A percentile compares a stretch with the other conserved stretches of the same genome.
These are phyloP conservation scores for Tetrahymena malaccensis DNA, from an alignment of 73 alveolate genomes.

Conservation along the genomic window DNA sequence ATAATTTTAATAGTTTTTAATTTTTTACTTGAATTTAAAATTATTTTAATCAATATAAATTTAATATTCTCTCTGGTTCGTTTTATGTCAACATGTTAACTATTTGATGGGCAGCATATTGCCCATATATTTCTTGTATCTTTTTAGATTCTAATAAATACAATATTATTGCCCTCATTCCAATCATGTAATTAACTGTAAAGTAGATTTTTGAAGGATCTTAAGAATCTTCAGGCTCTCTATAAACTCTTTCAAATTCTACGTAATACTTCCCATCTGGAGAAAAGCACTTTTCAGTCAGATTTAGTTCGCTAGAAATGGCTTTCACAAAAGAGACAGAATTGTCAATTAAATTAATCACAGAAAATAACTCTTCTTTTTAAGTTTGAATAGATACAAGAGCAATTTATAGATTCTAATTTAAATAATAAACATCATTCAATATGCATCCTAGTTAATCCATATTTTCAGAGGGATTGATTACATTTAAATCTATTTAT, in stretches of 20 bases:
- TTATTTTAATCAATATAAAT: neutral
- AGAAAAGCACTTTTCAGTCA: neutral
- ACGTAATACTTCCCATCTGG: neutral
- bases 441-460: neutral
- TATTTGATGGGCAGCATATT: neutral
- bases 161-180: neutral
- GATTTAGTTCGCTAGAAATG: neutral
- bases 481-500: neutral
- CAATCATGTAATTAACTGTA: neutral
- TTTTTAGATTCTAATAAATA: neutral
- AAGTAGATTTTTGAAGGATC: neutral
- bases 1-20: too few species aligned
- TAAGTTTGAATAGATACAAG: neutral
- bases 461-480: neutral
- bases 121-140: neutral
- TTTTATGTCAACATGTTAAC: neutral
- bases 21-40: too few species aligned
- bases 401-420: neutral
- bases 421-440: neutral
- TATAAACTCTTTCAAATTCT: neutral
- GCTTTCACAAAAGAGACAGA: neutral
- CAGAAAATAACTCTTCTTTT: neutral
- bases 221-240: neutral
- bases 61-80: neutral
- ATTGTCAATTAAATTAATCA: neutral